phyloP scores from a whole-genome alignment of 2,329 filamentous ascomycete genomes.

The Phaeosphaeriaceae sp. region DNA sequence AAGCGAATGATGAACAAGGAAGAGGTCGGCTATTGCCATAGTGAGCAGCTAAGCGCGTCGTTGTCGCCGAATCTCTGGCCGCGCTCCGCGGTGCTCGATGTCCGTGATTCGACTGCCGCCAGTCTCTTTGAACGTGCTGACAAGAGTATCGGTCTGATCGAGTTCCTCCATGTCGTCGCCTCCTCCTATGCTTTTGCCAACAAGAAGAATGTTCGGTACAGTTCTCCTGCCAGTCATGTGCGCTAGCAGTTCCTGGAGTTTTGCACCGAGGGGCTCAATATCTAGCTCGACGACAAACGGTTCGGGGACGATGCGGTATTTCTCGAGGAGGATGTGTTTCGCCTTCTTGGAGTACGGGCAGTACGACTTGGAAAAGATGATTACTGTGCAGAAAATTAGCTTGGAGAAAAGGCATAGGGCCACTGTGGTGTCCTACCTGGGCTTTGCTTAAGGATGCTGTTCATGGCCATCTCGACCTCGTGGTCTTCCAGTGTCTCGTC shows the following conservation, averaged over 20 bases:
- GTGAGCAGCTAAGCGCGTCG: conserved; percentile 9
- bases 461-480: conserved; percentile 74
- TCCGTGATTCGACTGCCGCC: conserved; percentile 71
- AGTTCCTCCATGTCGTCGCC: conserved; percentile 84
- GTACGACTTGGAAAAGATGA: conserved; percentile 95
- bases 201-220: conserved; percentile 90
- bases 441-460: conserved; percentile 80
- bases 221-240: conserved; percentile 82
- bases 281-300: conserved; percentile 94
- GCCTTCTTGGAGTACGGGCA: conserved; percentile 87
- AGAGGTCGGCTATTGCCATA: background rate
- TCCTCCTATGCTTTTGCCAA: conserved; percentile 88
- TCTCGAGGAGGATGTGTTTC: conserved; percentile 82
- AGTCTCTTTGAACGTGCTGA: conserved; percentile 75
- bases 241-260: conserved; percentile 75
- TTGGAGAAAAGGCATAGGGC: background rate
- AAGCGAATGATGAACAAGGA: conserved; percentile 6
- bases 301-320: conserved; percentile 81
- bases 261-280: conserved; percentile 74
- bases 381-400: conserved; percentile 64
- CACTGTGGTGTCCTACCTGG: conserved; percentile 67
- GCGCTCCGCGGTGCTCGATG: conserved; percentile 26
- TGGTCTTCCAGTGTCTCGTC: conserved; percentile 66
- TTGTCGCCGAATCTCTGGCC: conserved; percentile 16
- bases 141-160: conserved; percentile 68